Conservation (phyloP, 495 filamentous ascomycete genomes). For the Ramalina intermedia region DNA sequence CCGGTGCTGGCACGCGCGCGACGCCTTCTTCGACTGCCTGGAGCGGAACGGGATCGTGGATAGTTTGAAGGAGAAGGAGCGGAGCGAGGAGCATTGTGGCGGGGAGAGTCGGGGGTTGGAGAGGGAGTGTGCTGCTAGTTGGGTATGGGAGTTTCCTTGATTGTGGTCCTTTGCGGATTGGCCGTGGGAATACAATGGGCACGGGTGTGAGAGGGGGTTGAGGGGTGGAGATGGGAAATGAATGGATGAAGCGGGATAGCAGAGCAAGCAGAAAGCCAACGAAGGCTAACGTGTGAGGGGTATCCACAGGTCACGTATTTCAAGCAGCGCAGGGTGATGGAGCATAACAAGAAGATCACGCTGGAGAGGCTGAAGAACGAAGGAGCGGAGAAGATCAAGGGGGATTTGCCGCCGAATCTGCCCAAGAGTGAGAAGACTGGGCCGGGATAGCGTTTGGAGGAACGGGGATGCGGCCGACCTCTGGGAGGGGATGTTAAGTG, state of each 20-base stretch:
- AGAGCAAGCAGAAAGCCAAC: not conserved
- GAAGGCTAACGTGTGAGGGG: not conserved
- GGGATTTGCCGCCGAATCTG: constrained; percentile 28
- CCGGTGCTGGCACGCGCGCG: constrained; percentile 75
- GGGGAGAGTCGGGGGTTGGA: constrained; percentile 53
- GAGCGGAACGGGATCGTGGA: constrained; percentile 73
- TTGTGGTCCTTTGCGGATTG: not conserved
- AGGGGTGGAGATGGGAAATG: not conserved
- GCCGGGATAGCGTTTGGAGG: not conserved
- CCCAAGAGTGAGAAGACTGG: constrained; percentile 7
- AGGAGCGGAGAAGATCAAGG: constrained; percentile 44
- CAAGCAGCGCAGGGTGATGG: constrained; percentile 87
- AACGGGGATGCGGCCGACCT: not conserved
- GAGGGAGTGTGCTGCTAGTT: constrained; percentile 60
- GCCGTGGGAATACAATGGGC: constrained; percentile 12
- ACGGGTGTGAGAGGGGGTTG: not conserved
- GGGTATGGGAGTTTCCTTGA: constrained; percentile 43
- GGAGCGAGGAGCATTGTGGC: constrained; percentile 50
- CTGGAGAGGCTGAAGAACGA: constrained; percentile 67
- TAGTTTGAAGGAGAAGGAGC: constrained; percentile 56
- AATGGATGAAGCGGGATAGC: not conserved
- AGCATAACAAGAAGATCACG: constrained; percentile 67
- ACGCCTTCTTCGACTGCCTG: constrained; percentile 73
- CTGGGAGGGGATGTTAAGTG: not conserved
- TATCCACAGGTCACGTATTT: constrained; percentile 76